Base-by-base conservation (phyloP, 2,329 filamentous ascomycete species). In the Colletotrichum lentis region DNA sequence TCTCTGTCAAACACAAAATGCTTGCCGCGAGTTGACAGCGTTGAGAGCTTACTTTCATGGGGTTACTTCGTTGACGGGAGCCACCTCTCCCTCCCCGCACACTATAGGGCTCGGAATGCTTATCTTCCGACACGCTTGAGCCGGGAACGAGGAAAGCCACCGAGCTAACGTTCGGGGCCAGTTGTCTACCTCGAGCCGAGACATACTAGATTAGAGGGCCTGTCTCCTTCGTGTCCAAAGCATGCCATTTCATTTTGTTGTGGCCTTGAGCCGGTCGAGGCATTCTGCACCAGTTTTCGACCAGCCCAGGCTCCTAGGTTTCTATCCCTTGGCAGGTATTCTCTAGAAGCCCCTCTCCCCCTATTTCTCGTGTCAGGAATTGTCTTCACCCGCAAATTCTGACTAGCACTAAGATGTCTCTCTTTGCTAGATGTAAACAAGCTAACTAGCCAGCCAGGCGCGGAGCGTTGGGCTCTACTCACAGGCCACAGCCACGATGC, bases 131-230 rank as follows among this genome's bases (percentile, higher is more conserved):
- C 47, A 46, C 46, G 53, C 39, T 56, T 31, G 39, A 39, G 27
- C 22, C 46, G 46, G 64, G 60, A 58, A 64, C 44, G 53, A 35
- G 18, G 37, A 56, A 41, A 57, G 27, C 46, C 64, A 53, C 27
- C 37, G 27, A 41, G 39, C 44, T 67, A 67, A 53, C 22, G n/a
- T 18, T 63, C 50, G 52, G 52, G 20, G 52, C 43, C 59, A 35
- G 12, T 27, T 46, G 31, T 31, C 18, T 43, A 52, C 35, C 43
- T 50, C 18, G 58, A 39, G 39, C 59, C 52, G 55, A 64, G 44
- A 58, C 44, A 53, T 27, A 16, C 43, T 53, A 49, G 43, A 27
- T 62, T 35, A 41, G n/a, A 50, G 22, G 16, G 31, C 52, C 59
- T 46, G 46, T 39, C 27, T 63, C 37, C 12, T 47, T 35, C 31